Percentiles rank a stretch among this genome's conserved stretches.
Evolutionary conservation across 805 yeast species (phyloP).

Genomic region (Saccharomycopsis babjevae): DNA sequence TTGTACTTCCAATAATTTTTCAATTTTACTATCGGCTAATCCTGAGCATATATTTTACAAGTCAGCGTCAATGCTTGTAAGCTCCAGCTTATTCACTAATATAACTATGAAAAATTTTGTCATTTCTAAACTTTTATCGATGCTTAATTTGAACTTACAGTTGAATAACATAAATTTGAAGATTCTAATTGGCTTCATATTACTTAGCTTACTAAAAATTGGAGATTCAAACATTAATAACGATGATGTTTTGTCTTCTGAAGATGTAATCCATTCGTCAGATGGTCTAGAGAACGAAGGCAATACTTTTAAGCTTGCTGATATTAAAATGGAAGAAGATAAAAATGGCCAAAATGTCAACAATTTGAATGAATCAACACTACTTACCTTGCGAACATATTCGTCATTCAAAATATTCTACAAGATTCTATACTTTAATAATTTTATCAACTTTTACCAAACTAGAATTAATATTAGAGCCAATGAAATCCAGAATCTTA

Average conservation of each 20-base stretch:
- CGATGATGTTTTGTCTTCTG: background rate
- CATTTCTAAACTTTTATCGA: conserved; percentile 13
- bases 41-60: conserved; percentile 15
- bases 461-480: background rate
- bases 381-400: conserved; percentile 9
- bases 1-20: conserved; percentile 5
- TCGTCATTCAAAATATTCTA: conserved; percentile 17
- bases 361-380: conserved; percentile 7
- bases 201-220: conserved; percentile 7
- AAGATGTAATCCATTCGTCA: background rate
- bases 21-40: conserved; percentile 11
- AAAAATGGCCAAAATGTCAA: conserved; percentile 13
- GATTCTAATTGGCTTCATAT: conserved; percentile 16
- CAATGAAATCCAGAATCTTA: background rate
- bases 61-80: conserved; percentile 4
- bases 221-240: background rate
- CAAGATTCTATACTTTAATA: conserved; percentile 17
- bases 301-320: conserved; percentile 3
- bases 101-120: conserved; percentile 6
- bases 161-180: conserved; percentile 16
- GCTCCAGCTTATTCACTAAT: conserved; percentile 8
- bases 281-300: background rate
- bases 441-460: conserved; percentile 5
- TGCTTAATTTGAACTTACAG: conserved; percentile 16
- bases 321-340: conserved; percentile 14